These are phyloP conservation scores for Cordyceps cateniannulata DNA, from an alignment of 2,329 filamentous ascomycete genomes.

Conservation along the genomic window DNA sequence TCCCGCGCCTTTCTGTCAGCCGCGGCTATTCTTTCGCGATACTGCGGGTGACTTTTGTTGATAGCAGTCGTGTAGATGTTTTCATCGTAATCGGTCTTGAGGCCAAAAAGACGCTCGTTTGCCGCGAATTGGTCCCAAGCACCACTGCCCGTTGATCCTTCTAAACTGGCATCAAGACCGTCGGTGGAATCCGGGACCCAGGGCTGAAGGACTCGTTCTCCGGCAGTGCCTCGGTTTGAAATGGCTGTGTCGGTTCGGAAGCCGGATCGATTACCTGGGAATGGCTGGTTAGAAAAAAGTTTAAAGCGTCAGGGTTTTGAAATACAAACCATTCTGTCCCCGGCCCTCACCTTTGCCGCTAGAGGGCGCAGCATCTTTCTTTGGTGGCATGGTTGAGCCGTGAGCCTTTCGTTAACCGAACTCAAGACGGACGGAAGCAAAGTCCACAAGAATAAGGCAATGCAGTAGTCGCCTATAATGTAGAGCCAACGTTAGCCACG, in stretches of 20 bases:
- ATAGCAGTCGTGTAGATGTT: conserved; percentile 91
- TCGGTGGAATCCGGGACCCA: conserved; percentile 67
- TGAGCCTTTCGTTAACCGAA: background rate
- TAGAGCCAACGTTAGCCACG: background rate
- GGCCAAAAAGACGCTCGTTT: conserved; percentile 81
- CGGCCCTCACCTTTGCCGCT: conserved; percentile 18
- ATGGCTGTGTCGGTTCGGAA: conserved; percentile 90
- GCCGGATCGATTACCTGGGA: conserved; percentile 55
- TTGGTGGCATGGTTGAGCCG: conserved; percentile 9
- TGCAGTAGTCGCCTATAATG: conserved; percentile 12
- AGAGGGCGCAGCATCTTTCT: conserved; percentile 9
- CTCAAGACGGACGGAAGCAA: too few relatives aligned
- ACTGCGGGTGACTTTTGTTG: conserved; percentile 75
- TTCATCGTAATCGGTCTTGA: conserved; percentile 88
- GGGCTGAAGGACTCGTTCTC: conserved; percentile 70
- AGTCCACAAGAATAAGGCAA: background rate
- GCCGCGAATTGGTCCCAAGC: conserved; percentile 91
- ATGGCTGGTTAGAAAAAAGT: conserved; percentile 15
- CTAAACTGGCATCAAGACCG: conserved; percentile 64
- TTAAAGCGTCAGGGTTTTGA: background rate
- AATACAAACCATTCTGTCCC: conserved; percentile 30
- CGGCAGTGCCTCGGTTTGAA: conserved; percentile 62
- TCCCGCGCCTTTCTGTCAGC: conserved; percentile 83
- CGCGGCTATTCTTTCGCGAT: conserved; percentile 67
- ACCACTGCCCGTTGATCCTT: conserved; percentile 43